Evolutionary conservation across 2,329 filamentous ascomycete species (phyloP), one percentile per base, ranked within the genome.

Genomic region (Xylaria sp.): DNA sequence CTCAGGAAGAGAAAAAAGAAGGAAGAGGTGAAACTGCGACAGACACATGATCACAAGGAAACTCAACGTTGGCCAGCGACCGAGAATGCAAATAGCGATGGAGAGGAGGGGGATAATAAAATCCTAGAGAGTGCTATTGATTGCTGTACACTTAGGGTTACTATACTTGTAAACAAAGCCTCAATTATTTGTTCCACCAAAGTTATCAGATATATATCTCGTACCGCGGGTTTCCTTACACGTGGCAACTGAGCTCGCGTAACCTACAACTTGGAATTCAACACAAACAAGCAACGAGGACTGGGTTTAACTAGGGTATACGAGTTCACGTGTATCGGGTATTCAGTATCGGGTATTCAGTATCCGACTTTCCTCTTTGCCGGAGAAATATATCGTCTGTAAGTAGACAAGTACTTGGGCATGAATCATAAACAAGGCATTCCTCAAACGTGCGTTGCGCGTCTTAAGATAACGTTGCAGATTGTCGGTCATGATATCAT

Each of bases 351-450:
- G 17, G 11, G 7, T 42, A 57, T 57, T 22, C 9, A 49, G n/a
- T 29, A 13, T 39, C 36, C 17, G 17, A 20, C 42, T n/a, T n/a
- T 25, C 4, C 13, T n/a, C 17, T 10, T 20, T 42, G 13, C 27
- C 25, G 7, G 36, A 17, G 13, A 51, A 22, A 15, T 42, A 13
- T 44, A 38, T 29, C 38, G 20, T 25, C 29, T 27, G 11, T 56
- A 56, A 39, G 42, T 29, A 22, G 11, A 44, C 39, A 59, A 47
- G 38, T 22, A 53, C 6, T 15, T 25, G 11, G 33, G 50, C 13
- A 49, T 65, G 49, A 61, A 39, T 60, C 17, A 11, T 33, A n/a
- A 57, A 31, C 53, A 31, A 25, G 3, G 38, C 9, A 56, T 56
- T 15, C 50, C 44, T 10, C n/a, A 25, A 56, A 44, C 15, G 25